Percentiles rank a stretch among this genome's conserved stretches.
phyloP scores from a whole-genome alignment of 495 filamentous ascomycete species.

The Jackrogersella minutella region DNA sequence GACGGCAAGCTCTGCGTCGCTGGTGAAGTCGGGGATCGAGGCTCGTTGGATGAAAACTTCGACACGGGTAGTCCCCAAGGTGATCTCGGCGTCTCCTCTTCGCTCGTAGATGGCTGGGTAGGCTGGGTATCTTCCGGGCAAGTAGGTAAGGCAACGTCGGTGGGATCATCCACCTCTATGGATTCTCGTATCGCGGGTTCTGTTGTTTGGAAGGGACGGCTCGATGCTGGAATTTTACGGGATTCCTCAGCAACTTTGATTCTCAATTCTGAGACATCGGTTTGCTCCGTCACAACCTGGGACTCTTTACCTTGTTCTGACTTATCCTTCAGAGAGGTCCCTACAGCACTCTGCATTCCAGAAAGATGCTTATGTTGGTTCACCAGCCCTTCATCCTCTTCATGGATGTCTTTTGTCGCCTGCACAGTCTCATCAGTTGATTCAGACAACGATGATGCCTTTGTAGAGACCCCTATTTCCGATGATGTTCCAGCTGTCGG shows the following conservation, averaged over 20 bases:
- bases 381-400: constrained; percentile 12
- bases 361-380: constrained; percentile 14
- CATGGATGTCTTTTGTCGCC: constrained; percentile 36
- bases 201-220: constrained; percentile 10
- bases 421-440: constrained; percentile 61
- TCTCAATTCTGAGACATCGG: constrained; percentile 21
- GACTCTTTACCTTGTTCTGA: constrained; percentile 23
- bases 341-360: background rate
- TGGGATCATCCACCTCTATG: constrained; percentile 21
- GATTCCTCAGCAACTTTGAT: constrained; percentile 33
- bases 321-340: background rate
- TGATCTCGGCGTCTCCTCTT: constrained; percentile 28
- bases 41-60: constrained; percentile 43
- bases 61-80: constrained; percentile 42
- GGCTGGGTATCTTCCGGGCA: constrained; percentile 1
- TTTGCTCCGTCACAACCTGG: constrained; percentile 16
- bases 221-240: constrained; percentile 22
- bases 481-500: constrained; percentile 54
- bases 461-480: constrained; percentile 61
- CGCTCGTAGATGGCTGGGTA: constrained; percentile 8
- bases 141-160: constrained; percentile 7
- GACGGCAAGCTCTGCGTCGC: constrained; percentile 54
- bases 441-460: constrained; percentile 63
- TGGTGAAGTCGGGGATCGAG: constrained; percentile 19
- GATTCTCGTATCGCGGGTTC: constrained; percentile 17